These are phyloP conservation scores for Alternaria solani DNA, from an alignment of 2,329 filamentous ascomycete genomes.

Conservation along the genomic window DNA sequence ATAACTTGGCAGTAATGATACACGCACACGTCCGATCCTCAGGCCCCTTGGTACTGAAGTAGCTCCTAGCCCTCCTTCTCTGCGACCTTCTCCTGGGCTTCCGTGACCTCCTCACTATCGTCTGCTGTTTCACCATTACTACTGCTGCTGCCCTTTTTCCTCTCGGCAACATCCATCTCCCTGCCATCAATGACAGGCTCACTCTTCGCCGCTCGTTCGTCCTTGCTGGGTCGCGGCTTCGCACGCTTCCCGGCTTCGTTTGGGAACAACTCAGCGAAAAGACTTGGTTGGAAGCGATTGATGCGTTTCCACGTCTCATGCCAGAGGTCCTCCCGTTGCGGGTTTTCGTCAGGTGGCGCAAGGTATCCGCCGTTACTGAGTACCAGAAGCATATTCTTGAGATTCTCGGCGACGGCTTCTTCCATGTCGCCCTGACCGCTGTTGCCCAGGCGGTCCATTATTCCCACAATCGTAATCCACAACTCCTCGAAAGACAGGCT, in stretches of 20 bases:
- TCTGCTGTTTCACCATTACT: conserved; percentile 8
- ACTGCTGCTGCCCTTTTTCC: conserved; percentile 4
- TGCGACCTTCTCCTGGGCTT: conserved; percentile 17
- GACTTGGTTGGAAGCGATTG: conserved; percentile 66
- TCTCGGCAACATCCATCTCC: conserved; percentile 20
- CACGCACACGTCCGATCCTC: background rate
- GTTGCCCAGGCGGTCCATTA: conserved; percentile 96
- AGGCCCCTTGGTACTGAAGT: background rate
- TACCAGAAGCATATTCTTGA: conserved; percentile 95
- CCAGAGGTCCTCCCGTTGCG: conserved; percentile 64
- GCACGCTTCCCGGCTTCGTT: conserved; percentile 50
- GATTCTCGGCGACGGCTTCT: conserved; percentile 91
- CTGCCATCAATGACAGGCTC: conserved; percentile 11
- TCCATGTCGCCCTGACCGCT: conserved; percentile 91
- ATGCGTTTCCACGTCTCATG: conserved; percentile 67
- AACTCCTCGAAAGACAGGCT: conserved; percentile 78
- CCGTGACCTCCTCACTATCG: conserved; percentile 1
- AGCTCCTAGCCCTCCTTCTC: conserved; percentile 23
- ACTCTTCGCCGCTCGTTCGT: conserved; percentile 22
- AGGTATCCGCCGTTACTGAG: conserved; percentile 92
- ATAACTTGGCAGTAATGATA: background rate
- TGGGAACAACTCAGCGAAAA: conserved; percentile 68
- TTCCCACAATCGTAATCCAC: conserved; percentile 90
- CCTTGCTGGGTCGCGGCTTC: conserved; percentile 28
- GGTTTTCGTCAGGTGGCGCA: conserved; percentile 68